phyloP scores from a whole-genome alignment of 2,329 filamentous ascomycete species.

The Colletotrichum sp. region DNA sequence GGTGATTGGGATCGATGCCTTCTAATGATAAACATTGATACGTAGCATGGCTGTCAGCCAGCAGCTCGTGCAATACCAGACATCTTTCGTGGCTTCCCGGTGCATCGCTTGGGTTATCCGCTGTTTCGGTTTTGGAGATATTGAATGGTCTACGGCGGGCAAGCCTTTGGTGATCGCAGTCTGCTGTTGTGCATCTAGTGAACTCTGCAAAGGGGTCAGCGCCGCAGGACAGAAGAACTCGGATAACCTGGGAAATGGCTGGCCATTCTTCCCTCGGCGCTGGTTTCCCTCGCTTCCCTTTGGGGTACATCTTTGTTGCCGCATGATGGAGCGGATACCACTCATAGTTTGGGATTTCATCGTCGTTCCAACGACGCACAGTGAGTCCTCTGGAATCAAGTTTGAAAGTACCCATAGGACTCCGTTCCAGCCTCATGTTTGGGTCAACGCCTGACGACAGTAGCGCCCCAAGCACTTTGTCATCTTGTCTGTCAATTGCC shows the following conservation, averaged over 20 bases:
- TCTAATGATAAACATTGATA: slow-evolving; percentile 24
- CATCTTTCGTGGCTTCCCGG: slow-evolving; percentile 3
- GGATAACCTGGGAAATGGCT: background rate
- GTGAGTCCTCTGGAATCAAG: no score
- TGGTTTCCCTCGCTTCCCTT: rapidly evolving
- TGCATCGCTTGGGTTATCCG: no score
- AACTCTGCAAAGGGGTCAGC: slow-evolving; percentile 29
- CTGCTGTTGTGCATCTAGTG: background rate
- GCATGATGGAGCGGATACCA: slow-evolving; percentile 1
- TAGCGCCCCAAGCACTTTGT: background rate
- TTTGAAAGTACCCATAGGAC: no score
- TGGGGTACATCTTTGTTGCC: background rate
- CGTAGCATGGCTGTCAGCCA: slow-evolving; percentile 4
- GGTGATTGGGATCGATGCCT: slow-evolving; percentile 26
- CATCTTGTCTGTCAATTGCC: slow-evolving; percentile 18
- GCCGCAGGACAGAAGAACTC: slow-evolving; percentile 27
- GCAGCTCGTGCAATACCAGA: slow-evolving; percentile 27
- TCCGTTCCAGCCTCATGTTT: background rate
- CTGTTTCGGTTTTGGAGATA: no score
- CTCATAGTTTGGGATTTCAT: background rate
- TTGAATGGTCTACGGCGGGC: background rate
- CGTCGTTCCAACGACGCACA: background rate
- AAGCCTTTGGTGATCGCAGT: background rate
- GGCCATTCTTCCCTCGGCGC: background rate
- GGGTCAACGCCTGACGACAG: slow-evolving; percentile 23